Evolutionary conservation across 2,329 filamentous ascomycete species (phyloP), one percentile per base, ranked within the genome.

Genomic region (Cercospora janseana): DNA sequence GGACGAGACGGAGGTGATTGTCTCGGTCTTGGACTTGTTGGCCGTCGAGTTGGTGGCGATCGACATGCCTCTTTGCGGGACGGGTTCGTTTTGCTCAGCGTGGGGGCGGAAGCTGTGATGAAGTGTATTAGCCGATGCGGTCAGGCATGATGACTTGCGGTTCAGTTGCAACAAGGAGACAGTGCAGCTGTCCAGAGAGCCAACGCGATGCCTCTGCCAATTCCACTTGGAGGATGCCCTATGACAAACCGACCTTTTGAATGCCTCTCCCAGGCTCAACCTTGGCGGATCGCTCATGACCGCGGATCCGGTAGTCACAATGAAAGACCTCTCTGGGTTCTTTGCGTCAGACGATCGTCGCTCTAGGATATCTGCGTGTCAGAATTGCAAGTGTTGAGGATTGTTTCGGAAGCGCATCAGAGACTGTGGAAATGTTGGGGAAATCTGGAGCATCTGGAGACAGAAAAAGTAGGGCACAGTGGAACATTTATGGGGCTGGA

Each of bases 1-100:
- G 20, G 20, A 40, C n/a, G 35, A n/a, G n/a, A 40, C 35, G n/a
- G 28, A 45, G 42, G 21, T 21, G 18, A 24, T 26, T 23, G 29
- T 27, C 6, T 31, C 31, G 10, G 27, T 32, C n/a, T 37, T 27
- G 15, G 24, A 18, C 32, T 46, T 46, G 15, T 27, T 46, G 20
- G 23, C 32, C 9, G 31, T 27, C 12, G 35, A 9, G 21, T 26
- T 40, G 35, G 35, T 46, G 15, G 20, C 13, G 21, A 32, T 15
- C n/a, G 43, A 35, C 29, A 44, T 31, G 2, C 24, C 27, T 10
- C 41, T 44, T 6, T 13, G 18, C 10, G 27, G 41, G 3, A 44
- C 2, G 9, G 41, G 28, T 10, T 44, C 41, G 41, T 23, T n/a
- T n/a, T 13, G 20, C 9, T 23, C 15, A 13, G 12, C n/a, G 28